Evolutionary conservation across 768 basidiomycete genomes (phyloP), one percentile per base, ranked within the genome.

Genomic region (Xanthoconium stramineum): DNA sequence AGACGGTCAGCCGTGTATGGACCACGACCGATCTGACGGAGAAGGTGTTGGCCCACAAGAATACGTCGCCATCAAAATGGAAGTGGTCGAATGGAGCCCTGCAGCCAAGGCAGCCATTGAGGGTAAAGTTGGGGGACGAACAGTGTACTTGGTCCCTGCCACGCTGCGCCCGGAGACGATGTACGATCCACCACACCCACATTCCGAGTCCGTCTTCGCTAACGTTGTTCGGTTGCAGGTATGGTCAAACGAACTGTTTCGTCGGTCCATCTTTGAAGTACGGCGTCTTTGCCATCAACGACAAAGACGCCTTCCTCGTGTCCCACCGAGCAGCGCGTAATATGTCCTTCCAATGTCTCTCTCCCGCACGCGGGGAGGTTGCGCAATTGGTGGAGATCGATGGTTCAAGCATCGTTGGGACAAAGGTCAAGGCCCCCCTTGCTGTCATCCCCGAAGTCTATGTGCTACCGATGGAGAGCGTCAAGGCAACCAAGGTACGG

Each of bases 1-100:
- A 73, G 97, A 99, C 63, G 95, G 94, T 3, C 97, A 98, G 68
- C 96, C 97, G 0, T 99, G 97, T 69, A 98, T 99, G 97, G 97
- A 99, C 73, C 97, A 99, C 75, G 97, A 99, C 72, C 89, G 97
- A 55, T 83, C 85, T 50, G 92, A 93, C 56, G 97, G 97, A 40
- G 97, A 99, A 74, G 96, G 88, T 46, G 77, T 94, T 53, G 93
- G 92, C 7, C 97, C 97, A 5, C 93, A 95, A 66, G 96, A 98
- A 69, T 98, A 98, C 75, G 91, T 95, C 19, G 89, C 79, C 19
- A 74, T 98, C 72, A 98, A 97, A 78, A 92, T 98, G 90, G 85
- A 91, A 72, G 94, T 98, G 3, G 75, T 86, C 14, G 77, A 90
- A 56, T 98, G 91, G 89, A 87, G 89, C 60, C 77, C 81, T 24